Base-by-base conservation (phyloP, 768 basidiomycete genomes). In the Macrolepiota albuminosa region DNA sequence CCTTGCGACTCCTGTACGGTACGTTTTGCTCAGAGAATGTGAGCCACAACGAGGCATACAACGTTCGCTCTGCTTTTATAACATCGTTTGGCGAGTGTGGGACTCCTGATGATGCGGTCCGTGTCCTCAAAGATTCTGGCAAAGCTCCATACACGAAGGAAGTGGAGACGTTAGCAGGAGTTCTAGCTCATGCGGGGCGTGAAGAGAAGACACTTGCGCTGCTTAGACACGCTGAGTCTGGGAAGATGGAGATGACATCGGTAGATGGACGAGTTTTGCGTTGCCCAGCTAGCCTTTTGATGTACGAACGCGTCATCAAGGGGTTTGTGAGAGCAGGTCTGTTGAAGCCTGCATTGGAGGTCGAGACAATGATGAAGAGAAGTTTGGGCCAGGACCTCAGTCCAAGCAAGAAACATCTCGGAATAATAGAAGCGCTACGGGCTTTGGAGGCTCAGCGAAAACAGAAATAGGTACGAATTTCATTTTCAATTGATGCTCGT, bases 261-360 rank as follows among this genome's bases (percentile, higher is more conserved):
- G 36, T 31, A 5, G 48, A 58, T 46, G 62, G 62, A n/a, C 53
- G 49, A 37, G 33, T 52, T 9, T 36, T 26, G 8, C 43, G 56
- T 14, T 46, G 37, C 14, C 3, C 33, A 6, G 59, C 63, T 13
- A 29, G 60, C 21, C 56, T 39, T 6, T 39, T 47, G 55, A 64
- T 59, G 29, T 67, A 61, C 51, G 62, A 58, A 10, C 40, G 57
- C 16, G 51, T 63, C 40, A 61, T 67, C 29, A 55, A 37, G 8
- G 64, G 64, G 4, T 66, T 67, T 43, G 46, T 60, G 11, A 49
- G 51, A 39, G 62, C 61, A 8, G 57, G 61, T 18, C 34, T 67
- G 39, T 43, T 64, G 48, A 49, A 53, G 31, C 64, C 63, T 16
- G 66, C 64, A 1, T 36, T 64, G 36, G 53, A 62, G 39, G 61